phyloP scores from a whole-genome alignment of 2,329 filamentous ascomycete genomes.

The Alternaria novae-zelandiae region DNA sequence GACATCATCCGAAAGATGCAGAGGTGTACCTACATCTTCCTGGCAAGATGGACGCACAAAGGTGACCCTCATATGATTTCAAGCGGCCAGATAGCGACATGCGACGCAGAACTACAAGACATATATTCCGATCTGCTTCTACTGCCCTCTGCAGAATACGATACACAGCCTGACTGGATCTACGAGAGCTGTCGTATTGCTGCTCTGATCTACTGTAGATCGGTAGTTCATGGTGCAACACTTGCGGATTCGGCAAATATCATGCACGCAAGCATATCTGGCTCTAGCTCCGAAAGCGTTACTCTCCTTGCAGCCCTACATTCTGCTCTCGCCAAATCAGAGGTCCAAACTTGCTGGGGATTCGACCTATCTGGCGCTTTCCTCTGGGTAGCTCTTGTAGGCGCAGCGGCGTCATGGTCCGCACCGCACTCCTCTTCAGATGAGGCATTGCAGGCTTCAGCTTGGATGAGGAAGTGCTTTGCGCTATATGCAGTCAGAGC shows the following conservation, averaged over 20 bases:
- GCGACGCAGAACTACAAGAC: slow-evolving; percentile 32
- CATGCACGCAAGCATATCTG: slow-evolving; percentile 18
- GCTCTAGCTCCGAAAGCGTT: slow-evolving; percentile 3
- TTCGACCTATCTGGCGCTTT: slow-evolving; percentile 34
- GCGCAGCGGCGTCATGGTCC: slow-evolving; percentile 36
- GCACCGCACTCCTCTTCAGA: slow-evolving; percentile 8
- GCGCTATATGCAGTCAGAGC: slow-evolving; percentile 34
- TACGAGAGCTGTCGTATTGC: slow-evolving; percentile 43
- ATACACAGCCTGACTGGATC: slow-evolving; percentile 32
- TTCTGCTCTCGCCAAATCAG: slow-evolving; percentile 31
- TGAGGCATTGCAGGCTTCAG: slow-evolving; percentile 9
- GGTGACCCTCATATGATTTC: slow-evolving; percentile 8
- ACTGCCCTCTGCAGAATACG: slow-evolving; percentile 17
- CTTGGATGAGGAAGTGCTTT: slow-evolving; percentile 40
- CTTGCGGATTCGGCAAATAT: slow-evolving; percentile 30
- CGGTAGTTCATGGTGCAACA: slow-evolving; percentile 35
- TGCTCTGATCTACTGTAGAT: slow-evolving; percentile 40
- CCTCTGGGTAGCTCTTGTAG: slow-evolving; percentile 41
- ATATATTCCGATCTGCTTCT: slow-evolving; percentile 30
- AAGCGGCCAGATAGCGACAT: slow-evolving; percentile 19
- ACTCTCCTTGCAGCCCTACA: slow-evolving; percentile 34
- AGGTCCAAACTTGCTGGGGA: slow-evolving; percentile 32
- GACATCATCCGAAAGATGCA: slow-evolving; percentile 38
- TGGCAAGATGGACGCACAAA: slow-evolving; percentile 25
- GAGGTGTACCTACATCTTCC: slow-evolving; percentile 27